phyloP scores from a whole-genome alignment of 2,329 filamentous ascomycete species.

The Tolypocladium inflatum region DNA sequence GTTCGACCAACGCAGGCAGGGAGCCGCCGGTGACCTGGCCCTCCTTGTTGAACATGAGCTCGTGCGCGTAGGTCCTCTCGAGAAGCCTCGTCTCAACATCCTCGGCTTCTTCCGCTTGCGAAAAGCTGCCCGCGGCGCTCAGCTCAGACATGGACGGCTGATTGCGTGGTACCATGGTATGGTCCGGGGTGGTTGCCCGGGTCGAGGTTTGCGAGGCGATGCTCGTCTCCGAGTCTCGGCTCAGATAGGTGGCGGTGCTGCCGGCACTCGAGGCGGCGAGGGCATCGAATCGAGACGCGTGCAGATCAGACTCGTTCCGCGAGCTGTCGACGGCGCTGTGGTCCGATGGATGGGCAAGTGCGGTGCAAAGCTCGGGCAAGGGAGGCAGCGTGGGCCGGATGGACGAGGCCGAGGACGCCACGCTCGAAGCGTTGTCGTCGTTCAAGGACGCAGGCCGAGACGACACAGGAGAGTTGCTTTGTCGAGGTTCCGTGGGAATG shows the following conservation, averaged over 20 bases:
- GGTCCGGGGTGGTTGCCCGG: conserved; percentile 77
- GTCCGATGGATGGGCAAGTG: conserved; percentile 31
- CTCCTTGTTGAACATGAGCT: conserved; percentile 88
- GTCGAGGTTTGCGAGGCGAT: conserved; percentile 76
- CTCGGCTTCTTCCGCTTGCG: conserved; percentile 63
- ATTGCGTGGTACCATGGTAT: conserved; percentile 40
- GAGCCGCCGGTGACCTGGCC: conserved; percentile 91
- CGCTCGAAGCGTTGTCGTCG: conserved; percentile 31
- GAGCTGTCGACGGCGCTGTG: conserved; percentile 36
- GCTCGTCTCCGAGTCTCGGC: conserved; percentile 73
- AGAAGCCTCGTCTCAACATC: conserved; percentile 77
- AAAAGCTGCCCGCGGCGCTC: conserved; percentile 55
- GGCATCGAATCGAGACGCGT: conserved; percentile 54
- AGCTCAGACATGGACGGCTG: conserved; percentile 59
- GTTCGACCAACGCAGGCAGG: conserved; percentile 83
- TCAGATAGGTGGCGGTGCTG: conserved; percentile 69
- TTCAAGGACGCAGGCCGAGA: conserved; percentile 34
- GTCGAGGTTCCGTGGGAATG: conserved; percentile 23
- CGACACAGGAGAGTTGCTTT: conserved; percentile 21
- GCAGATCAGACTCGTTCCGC: conserved; percentile 40
- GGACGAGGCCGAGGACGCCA: conserved; percentile 37
- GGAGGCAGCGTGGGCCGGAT: conserved; percentile 41
- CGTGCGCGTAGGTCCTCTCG: conserved; percentile 86
- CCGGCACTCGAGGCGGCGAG: conserved; percentile 68
- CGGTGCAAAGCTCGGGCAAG: conserved; percentile 47